Evolutionary conservation across 805 yeast genomes (phyloP).

Genomic region (Yamadazyma phyllophila): DNA sequence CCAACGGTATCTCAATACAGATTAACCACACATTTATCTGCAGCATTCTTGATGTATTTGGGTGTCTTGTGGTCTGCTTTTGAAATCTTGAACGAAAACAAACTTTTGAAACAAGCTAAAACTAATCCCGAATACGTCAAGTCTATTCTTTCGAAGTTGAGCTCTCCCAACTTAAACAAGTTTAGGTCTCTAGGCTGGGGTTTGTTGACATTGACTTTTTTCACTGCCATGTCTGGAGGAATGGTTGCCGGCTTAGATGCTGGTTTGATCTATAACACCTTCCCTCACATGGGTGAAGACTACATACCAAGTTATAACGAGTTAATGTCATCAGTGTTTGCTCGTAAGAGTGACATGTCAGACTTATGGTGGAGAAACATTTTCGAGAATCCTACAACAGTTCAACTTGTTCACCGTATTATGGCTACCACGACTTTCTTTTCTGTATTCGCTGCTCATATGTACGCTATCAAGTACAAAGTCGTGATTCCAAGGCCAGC

Average conservation of each 20-base stretch:
- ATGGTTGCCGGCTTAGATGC: constrained; percentile 98
- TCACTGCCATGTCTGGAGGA: constrained; percentile 97
- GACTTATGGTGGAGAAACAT: constrained; percentile 90
- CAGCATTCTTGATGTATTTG: constrained; percentile 83
- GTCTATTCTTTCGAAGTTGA: constrained; percentile 54
- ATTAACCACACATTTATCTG: constrained; percentile 88
- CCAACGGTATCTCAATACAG: constrained; percentile 98
- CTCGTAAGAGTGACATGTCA: constrained; percentile 63
- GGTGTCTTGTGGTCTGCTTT: constrained; percentile 91
- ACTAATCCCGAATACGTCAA: constrained; percentile 52
- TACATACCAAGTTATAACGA: constrained; percentile 75
- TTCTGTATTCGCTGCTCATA: constrained; percentile 65
- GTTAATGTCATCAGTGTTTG: constrained; percentile 68
- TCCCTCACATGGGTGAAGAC: constrained; percentile 94
- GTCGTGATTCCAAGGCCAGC: constrained; percentile 54
- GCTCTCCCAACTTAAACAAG: constrained; percentile 55
- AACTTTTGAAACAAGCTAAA: constrained; percentile 49
- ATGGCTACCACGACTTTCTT: constrained; percentile 80
- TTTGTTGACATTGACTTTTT: constrained; percentile 66
- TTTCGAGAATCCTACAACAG: constrained; percentile 94
- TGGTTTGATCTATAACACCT: constrained; percentile 91
- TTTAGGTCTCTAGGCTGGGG: constrained; percentile 56
- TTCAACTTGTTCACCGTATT: constrained; percentile 86
- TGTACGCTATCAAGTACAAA: constrained; percentile 61
- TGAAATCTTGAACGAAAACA: constrained; percentile 71